These are phyloP conservation scores for Kazachstania sp. DNA, from an alignment of 1,139 yeast genomes.

Conservation along the genomic window DNA sequence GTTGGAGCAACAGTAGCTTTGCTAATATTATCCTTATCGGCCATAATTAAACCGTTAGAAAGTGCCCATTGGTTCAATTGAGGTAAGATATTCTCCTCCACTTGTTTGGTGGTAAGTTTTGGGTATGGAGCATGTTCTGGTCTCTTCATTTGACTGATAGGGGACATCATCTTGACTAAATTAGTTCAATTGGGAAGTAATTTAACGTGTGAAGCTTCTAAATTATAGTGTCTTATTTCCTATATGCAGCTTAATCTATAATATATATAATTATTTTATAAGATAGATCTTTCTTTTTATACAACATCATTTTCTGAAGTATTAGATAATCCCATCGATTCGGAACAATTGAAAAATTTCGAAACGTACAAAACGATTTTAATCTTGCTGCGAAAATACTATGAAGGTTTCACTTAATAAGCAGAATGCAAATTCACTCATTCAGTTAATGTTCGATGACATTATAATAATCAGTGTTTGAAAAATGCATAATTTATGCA, in stretches of 20 bases:
- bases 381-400: too few relatives aligned
- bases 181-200: too few relatives aligned
- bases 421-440: too few relatives aligned
- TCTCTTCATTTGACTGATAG: conserved; percentile 2
- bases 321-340: not conserved
- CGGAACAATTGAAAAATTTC: not conserved
- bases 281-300: too few relatives aligned
- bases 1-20: conserved; percentile 71
- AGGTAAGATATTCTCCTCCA: conserved; percentile 30
- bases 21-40: conserved; percentile 34
- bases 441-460: too few relatives aligned
- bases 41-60: conserved; percentile 67
- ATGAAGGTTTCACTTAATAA: too few relatives aligned
- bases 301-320: not conserved
- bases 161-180: conserved; percentile 2
- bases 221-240: too few relatives aligned
- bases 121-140: conserved; percentile 12
- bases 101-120: conserved; percentile 6
- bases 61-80: conserved; percentile 68
- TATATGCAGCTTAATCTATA: too few relatives aligned
- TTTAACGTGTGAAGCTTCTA: too few relatives aligned
- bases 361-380: not conserved
- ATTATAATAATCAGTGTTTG: too few relatives aligned
- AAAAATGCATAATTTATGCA: too few relatives aligned
- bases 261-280: too few relatives aligned